phyloP scores from a whole-genome alignment of 371 early-diverging fungal species.

The Lichtheimia corymbifera region DNA sequence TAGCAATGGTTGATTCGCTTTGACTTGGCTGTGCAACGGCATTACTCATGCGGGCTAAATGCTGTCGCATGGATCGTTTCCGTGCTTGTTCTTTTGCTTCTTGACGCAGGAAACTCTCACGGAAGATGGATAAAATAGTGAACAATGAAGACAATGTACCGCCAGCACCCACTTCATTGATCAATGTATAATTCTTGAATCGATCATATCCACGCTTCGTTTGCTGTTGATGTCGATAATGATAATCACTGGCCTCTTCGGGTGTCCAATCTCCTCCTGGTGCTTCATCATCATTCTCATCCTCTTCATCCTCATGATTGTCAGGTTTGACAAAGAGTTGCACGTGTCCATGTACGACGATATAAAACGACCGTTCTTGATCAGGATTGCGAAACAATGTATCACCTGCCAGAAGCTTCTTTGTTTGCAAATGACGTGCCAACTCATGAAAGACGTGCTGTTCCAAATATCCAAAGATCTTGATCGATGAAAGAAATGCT shows the following conservation, averaged over 20 bases:
- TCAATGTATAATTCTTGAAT: slow-evolving; percentile 68
- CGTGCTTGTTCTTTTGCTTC: slow-evolving; percentile 49
- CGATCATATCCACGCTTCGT: slow-evolving; percentile 19
- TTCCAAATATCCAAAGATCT: slow-evolving; percentile 97
- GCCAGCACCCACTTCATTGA: slow-evolving; percentile 90
- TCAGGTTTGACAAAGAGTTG: slow-evolving; percentile 74
- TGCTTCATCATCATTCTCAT: slow-evolving; percentile 10
- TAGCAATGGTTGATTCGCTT: not conserved
- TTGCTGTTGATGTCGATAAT: no score
- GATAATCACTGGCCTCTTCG: slow-evolving; percentile 6
- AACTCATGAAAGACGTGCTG: slow-evolving; percentile 95
- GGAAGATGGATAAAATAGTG: slow-evolving; percentile 88
- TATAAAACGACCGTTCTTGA: slow-evolving; percentile 82
- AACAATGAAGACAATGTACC: slow-evolving; percentile 92
- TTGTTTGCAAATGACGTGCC: slow-evolving; percentile 84
- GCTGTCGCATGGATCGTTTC: slow-evolving; percentile 22
- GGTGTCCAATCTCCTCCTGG: not conserved
- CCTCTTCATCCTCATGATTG: slow-evolving; percentile 26
- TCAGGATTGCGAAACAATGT: slow-evolving; percentile 78
- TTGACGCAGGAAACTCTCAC: slow-evolving; percentile 73
- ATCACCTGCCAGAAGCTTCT: slow-evolving; percentile 84
- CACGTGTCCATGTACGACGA: slow-evolving; percentile 94
- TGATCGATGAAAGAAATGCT: slow-evolving; percentile 85
- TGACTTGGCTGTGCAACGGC: slow-evolving; percentile 2
- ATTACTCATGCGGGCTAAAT: slow-evolving; percentile 7